Evolutionary conservation across 306 rosid genomes (phyloP).

Genomic region (Quercus berberidifolia): DNA sequence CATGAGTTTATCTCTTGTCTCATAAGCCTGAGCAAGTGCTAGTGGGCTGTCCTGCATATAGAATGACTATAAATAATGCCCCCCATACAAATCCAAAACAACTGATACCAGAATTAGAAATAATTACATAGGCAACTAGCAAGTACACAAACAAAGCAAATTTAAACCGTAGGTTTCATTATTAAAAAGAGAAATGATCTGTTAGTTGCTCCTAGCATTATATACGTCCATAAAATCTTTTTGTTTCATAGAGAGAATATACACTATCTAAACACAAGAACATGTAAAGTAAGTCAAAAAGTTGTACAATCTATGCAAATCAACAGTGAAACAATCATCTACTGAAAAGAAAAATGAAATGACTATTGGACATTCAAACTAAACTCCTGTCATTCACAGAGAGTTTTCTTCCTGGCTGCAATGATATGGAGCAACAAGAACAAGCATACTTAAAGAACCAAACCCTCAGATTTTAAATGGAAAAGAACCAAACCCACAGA

Average conservation of each 20-base stretch:
- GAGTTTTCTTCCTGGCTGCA: not conserved
- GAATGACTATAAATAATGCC: constrained; percentile 29
- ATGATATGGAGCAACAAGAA: no score
- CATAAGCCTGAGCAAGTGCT: constrained; percentile 89
- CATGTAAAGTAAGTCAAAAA: not conserved
- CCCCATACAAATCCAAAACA: not conserved
- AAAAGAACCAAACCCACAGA: no score
- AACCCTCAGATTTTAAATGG: not conserved
- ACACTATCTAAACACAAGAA: not conserved
- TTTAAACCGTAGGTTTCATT: not conserved
- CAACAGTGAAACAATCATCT: not conserved
- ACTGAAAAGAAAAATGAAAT: not conserved
- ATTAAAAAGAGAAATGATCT: not conserved
- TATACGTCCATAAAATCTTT: not conserved
- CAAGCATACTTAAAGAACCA: no score
- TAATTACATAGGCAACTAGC: constrained; percentile 9
- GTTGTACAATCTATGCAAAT: not conserved
- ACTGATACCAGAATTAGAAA: not conserved
- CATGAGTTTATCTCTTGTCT: constrained; percentile 82
- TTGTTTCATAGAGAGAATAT: not conserved
- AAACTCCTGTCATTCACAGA: not conserved
- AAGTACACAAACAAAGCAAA: not conserved
- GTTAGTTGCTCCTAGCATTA: not conserved
- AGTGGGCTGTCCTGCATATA: constrained; percentile 79
- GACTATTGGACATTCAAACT: not conserved